Evolutionary conservation across 768 basidiomycete genomes (phyloP).

Genomic region (Ramaria sp.): DNA sequence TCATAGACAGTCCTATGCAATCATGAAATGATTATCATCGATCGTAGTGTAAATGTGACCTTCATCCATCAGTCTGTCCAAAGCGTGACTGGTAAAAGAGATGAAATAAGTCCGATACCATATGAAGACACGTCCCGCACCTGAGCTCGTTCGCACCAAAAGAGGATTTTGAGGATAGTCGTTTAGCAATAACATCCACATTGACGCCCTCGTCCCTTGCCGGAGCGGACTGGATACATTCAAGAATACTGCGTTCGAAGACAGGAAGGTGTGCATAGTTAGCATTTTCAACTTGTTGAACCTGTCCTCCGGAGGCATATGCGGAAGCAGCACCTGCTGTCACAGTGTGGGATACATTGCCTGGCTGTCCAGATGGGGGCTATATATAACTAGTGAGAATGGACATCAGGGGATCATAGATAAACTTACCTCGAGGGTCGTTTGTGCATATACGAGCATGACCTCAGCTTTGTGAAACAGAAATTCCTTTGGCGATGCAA

Average conservation of each 20-base stretch:
- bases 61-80: constrained; percentile 70
- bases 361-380: not conserved
- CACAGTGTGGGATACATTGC: not conserved
- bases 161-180: constrained; percentile 30
- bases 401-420: not conserved
- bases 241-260: constrained; percentile 53
- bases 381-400: no score
- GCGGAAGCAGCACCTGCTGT: constrained; percentile 21
- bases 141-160: constrained; percentile 51
- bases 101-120: not conserved
- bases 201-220: constrained; percentile 55
- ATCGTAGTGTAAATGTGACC: constrained; percentile 72
- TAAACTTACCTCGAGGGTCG: not conserved
- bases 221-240: constrained; percentile 44
- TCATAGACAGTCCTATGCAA: not conserved
- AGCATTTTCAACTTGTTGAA: constrained; percentile 20
- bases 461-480: constrained; percentile 7
- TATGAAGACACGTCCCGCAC: constrained; percentile 26
- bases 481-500: constrained; percentile 15
- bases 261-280: constrained; percentile 46
- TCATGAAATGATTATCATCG: constrained; percentile 65
- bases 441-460: constrained; percentile 4
- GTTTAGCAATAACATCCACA: constrained; percentile 50
- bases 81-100: constrained; percentile 40
- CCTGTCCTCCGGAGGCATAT: constrained; percentile 27